Base-by-base conservation (phyloP, 1,284 basidiomycete genomes). In the Leccinum subrobustum region DNA sequence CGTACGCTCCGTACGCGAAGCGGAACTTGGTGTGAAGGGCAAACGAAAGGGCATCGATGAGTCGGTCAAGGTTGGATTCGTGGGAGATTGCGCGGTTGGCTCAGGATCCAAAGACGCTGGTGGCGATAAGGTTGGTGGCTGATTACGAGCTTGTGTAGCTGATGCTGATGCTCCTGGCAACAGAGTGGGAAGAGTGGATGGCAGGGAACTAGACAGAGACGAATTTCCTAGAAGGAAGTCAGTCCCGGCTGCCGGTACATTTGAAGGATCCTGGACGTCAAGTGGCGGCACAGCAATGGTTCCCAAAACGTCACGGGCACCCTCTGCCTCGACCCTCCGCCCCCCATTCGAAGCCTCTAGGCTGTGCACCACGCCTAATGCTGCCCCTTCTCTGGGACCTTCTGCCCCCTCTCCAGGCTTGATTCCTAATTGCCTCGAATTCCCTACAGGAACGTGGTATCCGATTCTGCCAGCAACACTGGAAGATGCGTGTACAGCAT, bases 1-100 rank as follows among this genome's bases (percentile, higher is more conserved):
- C 6, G 66, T 71, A 39, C 57, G 71, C 60, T 75, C 74, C 6
- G 75, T 76, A 16, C 72, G 72, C 9, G 74, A 72, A 58, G 71
- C 63, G 48, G 72, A 74, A 29, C 67, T 66, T 27, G 67, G 47
- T 5, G 63, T 59, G 35, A 74, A 68, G 1, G 71, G 72, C 18
- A 75, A 58, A 56, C 63, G 70, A 58, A 71, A 71, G 54, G 71
- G 70, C 73, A 73, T 73, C 7, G 69, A 54, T 4, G 69, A 54
- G 23, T 72, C 68, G 54, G 23, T 56, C 51, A 59, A 20, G 12
- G 27, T 55, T 58, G 67, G 52, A 42, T 39, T 57, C 54, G 54
- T 27, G 31, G 63, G 37, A 53, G 65, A 44, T 11, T 55, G 55
- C 33, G 58, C 27, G 16, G 23, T 29, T 53, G 55, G 44, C 29